Conservation (phyloP, 2,329 filamentous ascomycete genomes). For the Aureobasidium namibiae region DNA sequence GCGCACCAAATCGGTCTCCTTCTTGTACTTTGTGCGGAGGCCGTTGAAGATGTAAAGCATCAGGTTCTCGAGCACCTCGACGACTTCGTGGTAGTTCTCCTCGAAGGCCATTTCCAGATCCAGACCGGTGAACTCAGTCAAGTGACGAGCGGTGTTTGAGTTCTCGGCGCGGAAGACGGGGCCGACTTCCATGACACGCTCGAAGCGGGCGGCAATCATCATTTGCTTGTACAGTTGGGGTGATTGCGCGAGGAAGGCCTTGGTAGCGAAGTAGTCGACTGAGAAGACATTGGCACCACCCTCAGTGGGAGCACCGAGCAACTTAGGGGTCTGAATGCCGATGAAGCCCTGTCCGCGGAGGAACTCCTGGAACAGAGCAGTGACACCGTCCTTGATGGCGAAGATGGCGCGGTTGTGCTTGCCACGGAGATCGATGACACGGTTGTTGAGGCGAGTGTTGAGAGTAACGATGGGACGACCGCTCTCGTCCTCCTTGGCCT, state of each 20-base stretch:
- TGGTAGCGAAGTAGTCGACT: constrained; percentile 79
- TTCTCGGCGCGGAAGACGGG: constrained; percentile 83
- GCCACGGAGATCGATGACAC: constrained; percentile 83
- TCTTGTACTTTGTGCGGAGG: constrained; percentile 57
- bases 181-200: constrained; percentile 70
- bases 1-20: constrained; percentile 65
- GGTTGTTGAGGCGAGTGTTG: constrained; percentile 81
- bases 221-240: constrained; percentile 86
- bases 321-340: constrained; percentile 79
- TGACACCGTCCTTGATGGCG: constrained; percentile 57
- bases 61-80: constrained; percentile 62
- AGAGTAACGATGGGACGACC: constrained; percentile 66
- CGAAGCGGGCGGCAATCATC: constrained; percentile 69
- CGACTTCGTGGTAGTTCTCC: constrained; percentile 68
- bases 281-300: constrained; percentile 89
- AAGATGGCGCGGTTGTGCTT: constrained; percentile 88
- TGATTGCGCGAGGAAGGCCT: constrained; percentile 71
- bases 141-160: constrained; percentile 73
- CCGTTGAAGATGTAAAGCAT: constrained; percentile 73
- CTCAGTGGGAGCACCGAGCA: constrained; percentile 85
- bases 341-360: constrained; percentile 67
- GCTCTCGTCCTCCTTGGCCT: constrained; percentile 44
- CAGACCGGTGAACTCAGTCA: constrained; percentile 83
- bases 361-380: constrained; percentile 68
- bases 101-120: constrained; percentile 88